Base-by-base conservation (phyloP, 306 rosid genomes). In the Vicia faba region DNA sequence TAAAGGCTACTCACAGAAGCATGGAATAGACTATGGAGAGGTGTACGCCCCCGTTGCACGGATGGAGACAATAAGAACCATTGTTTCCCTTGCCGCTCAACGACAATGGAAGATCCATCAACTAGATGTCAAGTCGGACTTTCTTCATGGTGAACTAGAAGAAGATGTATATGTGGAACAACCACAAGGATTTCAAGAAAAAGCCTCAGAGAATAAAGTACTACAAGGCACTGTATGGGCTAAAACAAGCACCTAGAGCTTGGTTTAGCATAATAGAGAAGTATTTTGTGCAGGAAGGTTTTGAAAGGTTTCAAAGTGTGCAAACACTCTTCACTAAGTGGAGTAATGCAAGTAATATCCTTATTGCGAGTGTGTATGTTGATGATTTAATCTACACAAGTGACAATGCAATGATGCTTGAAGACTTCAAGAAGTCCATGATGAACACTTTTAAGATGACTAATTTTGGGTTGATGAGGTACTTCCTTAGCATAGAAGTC, bases 231-330 rank as follows among this genome's bases (percentile, higher is more conserved):
- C 20, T 45, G 1, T 45, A 45, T 8, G 20, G 20, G 20, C 7
- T 45, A 45, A 45, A 45, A 14, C 51, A 45, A 45, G 51, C 51
- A 14, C 51, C 51, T 14, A 45, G 51, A 45, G 20, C 51, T 45
- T 45, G 51, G 51, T 45, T 45, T 14, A 45, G 19, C 7, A n/a
- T 9, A 5, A 45, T 45, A 45, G 51, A 45, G 20, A 4, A 5
- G 8, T 45, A 45, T 5, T 45, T 45, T 45, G 15, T 45, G 1
- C 14, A 45, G 7, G 19, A 45, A n/a, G 51, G 51, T 5, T 45
- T 45, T 45, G 20, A n/a, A 11, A 45, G 5, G 41, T 38, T 19
- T n/a, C 14, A n/a, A 11, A 45, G 51, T 45, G 20, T n/a, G 18
- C 20, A 14, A 2, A 45, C 51, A 45, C 51, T 45, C 50, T 44